Evolutionary conservation across 805 yeast species (phyloP).

Genomic region (Nakazawaea ernobii): DNA sequence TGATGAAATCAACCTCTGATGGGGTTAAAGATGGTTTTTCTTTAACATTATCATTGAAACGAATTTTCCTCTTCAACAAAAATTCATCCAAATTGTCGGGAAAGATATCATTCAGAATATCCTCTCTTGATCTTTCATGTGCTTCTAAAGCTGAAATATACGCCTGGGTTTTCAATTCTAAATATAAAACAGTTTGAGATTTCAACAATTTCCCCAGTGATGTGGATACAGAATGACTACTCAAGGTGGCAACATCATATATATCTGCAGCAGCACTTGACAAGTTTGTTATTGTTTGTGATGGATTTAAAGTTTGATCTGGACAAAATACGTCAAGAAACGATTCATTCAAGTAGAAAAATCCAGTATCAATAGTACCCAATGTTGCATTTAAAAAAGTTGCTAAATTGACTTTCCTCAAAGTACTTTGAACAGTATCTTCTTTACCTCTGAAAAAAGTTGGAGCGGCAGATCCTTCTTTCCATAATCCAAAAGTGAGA

Average conservation of each 20-base stretch:
- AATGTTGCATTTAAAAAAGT: slow-evolving; percentile 84
- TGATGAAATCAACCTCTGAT: slow-evolving; percentile 73
- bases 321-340: slow-evolving; percentile 89
- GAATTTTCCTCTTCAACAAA: slow-evolving; percentile 30
- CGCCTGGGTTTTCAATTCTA: slow-evolving; percentile 93
- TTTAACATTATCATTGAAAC: slow-evolving; percentile 16
- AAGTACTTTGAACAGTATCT: slow-evolving; percentile 54
- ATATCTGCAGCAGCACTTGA: slow-evolving; percentile 1
- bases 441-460: slow-evolving; percentile 53
- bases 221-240: neutral
- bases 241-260: slow-evolving; percentile 1
- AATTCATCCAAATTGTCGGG: slow-evolving; percentile 57
- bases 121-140: slow-evolving; percentile 53
- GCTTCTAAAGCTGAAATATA: slow-evolving; percentile 81
- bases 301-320: slow-evolving; percentile 47
- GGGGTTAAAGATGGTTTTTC: slow-evolving; percentile 47
- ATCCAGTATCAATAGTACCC: slow-evolving; percentile 82
- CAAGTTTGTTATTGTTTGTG: slow-evolving; percentile 25
- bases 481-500: slow-evolving; percentile 68
- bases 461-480: slow-evolving; percentile 55
- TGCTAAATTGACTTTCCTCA: slow-evolving; percentile 82
- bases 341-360: slow-evolving; percentile 76
- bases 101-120: slow-evolving; percentile 69
- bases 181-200: slow-evolving; percentile 70
- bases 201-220: slow-evolving; percentile 45